Evolutionary conservation across 768 basidiomycete species (phyloP), one percentile per base, ranked within the genome.

Genomic region (Trametes villosa): DNA sequence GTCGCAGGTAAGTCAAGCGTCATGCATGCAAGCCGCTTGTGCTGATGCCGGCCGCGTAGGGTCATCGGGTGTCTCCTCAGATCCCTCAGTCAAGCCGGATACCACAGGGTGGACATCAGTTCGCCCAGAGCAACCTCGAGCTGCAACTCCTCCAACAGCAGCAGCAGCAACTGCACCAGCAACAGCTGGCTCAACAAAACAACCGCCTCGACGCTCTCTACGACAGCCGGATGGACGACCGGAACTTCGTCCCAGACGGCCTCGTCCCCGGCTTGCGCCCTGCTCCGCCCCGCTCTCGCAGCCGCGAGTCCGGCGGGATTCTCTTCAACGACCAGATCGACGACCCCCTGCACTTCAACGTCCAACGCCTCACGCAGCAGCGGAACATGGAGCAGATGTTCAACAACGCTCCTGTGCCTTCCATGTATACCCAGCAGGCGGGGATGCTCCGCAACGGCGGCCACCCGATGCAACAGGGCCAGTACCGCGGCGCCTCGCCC

Each of bases 261-360:
- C 85, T 94, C 84, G 92, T 94, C 17, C 91, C 92, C 26, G 92
- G 91, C 9, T 80, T 94, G 31, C 86, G 92, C 38, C 81, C 87
- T 30, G 81, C 80, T 38, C 85, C 83, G 47, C 83, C 86, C 42
- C 81, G 67, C 13, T 67, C 86, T 56, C 82, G 89, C 61, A 81
- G 76, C 68, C 80, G 88, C 47, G 86, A 89, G 62, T 78, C 78
- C 61, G 75, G 75, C 33, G 74, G 77, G 4, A 75, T 85, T 56
- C 86, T 83, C 67, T 72, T 73, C 57, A 72, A 82, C 36, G 91
- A 91, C 30, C 77, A 81, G 17, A 67, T 84, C 26, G 86, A 88
- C 38, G 91, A 92, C 24, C 71, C 80, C 0, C 67, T 87, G 33
- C 83, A 84, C 49, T 87, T 87, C 69, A 86, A 81, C 62, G 74